Conservation (phyloP, 2,329 filamentous ascomycete species). For the Monosporascus sp. region DNA sequence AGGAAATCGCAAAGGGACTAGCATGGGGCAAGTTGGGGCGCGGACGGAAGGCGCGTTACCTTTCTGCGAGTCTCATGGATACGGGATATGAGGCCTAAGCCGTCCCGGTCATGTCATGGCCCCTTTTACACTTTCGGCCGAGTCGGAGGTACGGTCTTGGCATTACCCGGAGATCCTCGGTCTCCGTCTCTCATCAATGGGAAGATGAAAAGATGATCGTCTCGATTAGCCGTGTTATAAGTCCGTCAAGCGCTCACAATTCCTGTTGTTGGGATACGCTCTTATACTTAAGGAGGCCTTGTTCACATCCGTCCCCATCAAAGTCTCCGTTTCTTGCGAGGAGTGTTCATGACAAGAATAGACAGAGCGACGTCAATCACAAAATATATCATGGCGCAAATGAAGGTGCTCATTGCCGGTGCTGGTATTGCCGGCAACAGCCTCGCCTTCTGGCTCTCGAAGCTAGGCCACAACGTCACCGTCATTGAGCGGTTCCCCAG, state of each 20-base stretch:
- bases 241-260: no score
- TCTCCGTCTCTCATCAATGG: neutral
- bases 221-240: no score
- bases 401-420: conserved; percentile 32
- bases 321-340: no score
- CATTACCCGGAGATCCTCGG: conserved; percentile 8
- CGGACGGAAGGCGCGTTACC: neutral
- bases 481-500: conserved; percentile 35
- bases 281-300: no score
- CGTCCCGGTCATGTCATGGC: neutral
- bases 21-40: no score
- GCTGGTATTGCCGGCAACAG: conserved; percentile 33
- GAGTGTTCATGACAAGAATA: no score
- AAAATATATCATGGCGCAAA: conserved; percentile 9
- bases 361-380: no score
- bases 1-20: neutral
- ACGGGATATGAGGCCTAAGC: neutral
- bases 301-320: no score
- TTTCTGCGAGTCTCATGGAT: neutral
- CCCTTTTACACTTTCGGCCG: conserved; percentile 4
- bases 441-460: conserved; percentile 44
- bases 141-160: neutral
- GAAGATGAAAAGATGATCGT: conserved; percentile 1
- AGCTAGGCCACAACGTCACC: conserved; percentile 32
- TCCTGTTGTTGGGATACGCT: no score